Evolutionary conservation across 106 monocot species (phyloP).

Genomic region (Chionographis japonica): DNA sequence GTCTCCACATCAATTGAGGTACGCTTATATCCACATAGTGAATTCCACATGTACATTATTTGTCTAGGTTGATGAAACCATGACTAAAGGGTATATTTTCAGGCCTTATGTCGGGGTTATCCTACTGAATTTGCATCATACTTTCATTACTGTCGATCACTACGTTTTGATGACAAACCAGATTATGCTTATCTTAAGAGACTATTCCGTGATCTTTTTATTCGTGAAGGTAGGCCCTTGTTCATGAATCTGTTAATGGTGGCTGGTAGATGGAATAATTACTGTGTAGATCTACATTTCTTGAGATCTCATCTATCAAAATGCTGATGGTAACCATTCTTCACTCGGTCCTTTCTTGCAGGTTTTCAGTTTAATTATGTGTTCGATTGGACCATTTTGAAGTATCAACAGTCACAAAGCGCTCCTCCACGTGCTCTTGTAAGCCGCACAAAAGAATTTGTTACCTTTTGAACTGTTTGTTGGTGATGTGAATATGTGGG

Average conservation of each 20-base stretch:
- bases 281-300: no score
- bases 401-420: slow-evolving; percentile 18
- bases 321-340: not conserved
- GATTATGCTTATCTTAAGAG: slow-evolving; percentile 37
- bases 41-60: not conserved
- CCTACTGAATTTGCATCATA: slow-evolving; percentile 29
- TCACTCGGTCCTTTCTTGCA: slow-evolving; percentile 1
- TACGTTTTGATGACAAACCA: slow-evolving; percentile 27
- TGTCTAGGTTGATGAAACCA: not conserved
- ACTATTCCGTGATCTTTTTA: slow-evolving; percentile 35
- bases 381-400: no score
- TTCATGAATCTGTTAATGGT: no score
- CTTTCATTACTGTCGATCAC: slow-evolving; percentile 24
- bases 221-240: slow-evolving; percentile 17
- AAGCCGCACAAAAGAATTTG: not conserved
- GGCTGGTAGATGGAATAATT: no score
- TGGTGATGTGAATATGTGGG: slow-evolving; percentile 12
- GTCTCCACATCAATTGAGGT: slow-evolving; percentile 29
- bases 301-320: not conserved
- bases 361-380: slow-evolving; percentile 50
- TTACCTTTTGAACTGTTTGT: not conserved
- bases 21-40: not conserved
- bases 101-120: slow-evolving; percentile 37
- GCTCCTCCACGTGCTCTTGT: slow-evolving; percentile 33
- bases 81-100: not conserved